Evolutionary conservation across 2,329 filamentous ascomycete species (phyloP).

Genomic region (Colletotrichum lentis): DNA sequence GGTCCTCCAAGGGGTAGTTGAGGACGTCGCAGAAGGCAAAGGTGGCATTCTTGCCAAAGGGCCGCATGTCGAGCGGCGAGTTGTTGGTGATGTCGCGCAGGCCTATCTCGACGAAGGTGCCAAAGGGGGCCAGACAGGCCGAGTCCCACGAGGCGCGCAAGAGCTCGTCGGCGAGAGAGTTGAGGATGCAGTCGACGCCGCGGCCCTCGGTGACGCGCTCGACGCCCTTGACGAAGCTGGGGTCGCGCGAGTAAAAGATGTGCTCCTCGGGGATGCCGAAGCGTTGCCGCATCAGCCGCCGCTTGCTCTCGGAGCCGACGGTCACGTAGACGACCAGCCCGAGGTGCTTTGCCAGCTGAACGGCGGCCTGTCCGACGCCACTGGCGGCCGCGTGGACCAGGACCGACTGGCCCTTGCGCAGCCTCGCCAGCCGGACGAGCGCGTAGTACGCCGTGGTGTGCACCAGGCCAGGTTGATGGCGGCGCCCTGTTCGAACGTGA

Average conservation of each 20-base stretch:
- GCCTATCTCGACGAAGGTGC: conserved; percentile 54
- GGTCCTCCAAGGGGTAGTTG: conserved; percentile 38
- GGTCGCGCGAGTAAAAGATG: conserved; percentile 46
- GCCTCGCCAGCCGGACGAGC: conserved; percentile 44
- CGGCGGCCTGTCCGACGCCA: conserved; percentile 43
- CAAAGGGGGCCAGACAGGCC: conserved; percentile 50
- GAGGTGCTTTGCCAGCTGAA: conserved; percentile 42
- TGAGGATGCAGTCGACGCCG: conserved; percentile 48
- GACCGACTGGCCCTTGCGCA: conserved; percentile 41
- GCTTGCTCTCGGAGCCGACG: conserved; percentile 46
- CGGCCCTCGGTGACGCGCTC: conserved; percentile 39
- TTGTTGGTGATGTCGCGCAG: conserved; percentile 49
- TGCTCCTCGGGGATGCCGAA: conserved; percentile 42
- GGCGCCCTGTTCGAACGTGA: conserved; percentile 49
- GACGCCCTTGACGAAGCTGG: conserved; percentile 43
- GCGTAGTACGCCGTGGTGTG: conserved; percentile 47
- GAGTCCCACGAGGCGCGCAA: conserved; percentile 49
- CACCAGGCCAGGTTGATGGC: conserved; percentile 42
- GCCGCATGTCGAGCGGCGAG: conserved; percentile 54
- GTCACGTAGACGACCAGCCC: conserved; percentile 49
- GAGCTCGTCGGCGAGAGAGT: conserved; percentile 49
- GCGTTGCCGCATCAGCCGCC: conserved; percentile 39
- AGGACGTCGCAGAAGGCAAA: conserved; percentile 48
- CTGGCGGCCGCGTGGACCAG: conserved; percentile 45
- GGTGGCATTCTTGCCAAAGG: conserved; percentile 50